phyloP scores from a whole-genome alignment of 306 rosid genomes.

The Alnus glutinosa region DNA sequence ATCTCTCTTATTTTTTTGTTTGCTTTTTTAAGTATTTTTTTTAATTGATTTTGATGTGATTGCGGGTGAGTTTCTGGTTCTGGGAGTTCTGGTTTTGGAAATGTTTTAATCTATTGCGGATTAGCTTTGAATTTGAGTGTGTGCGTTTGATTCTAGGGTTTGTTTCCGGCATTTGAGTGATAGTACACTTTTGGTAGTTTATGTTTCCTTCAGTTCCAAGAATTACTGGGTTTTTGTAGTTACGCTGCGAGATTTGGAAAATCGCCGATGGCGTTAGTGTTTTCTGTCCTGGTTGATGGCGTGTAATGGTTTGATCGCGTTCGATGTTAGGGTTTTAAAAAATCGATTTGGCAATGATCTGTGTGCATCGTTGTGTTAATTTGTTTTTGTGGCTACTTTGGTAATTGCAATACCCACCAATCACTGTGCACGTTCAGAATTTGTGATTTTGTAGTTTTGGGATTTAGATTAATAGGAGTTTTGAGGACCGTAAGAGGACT shows the following conservation, averaged over 20 bases:
- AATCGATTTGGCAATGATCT: background rate
- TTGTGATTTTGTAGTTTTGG: background rate
- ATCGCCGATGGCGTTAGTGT: background rate
- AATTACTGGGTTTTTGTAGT: background rate
- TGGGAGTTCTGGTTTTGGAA: background rate
- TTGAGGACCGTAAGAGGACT: too few relatives aligned
- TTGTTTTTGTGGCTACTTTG: background rate
- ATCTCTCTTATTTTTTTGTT: background rate
- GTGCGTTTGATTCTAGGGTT: background rate
- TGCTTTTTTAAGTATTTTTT: background rate
- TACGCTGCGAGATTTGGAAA: background rate
- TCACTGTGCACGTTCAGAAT: background rate
- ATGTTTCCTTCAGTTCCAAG: background rate
- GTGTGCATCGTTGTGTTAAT: background rate
- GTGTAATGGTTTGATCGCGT: background rate
- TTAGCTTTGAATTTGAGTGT: background rate
- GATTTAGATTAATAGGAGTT: background rate
- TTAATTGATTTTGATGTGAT: background rate
- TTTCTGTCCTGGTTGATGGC: background rate
- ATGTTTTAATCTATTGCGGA: background rate
- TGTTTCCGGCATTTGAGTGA: too few relatives aligned
- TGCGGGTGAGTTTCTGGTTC: background rate
- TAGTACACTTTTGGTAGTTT: background rate
- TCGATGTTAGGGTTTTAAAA: background rate
- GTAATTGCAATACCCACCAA: background rate